Base-by-base conservation (phyloP, 805 yeast species). In the Cyberlindnera maritima region DNA sequence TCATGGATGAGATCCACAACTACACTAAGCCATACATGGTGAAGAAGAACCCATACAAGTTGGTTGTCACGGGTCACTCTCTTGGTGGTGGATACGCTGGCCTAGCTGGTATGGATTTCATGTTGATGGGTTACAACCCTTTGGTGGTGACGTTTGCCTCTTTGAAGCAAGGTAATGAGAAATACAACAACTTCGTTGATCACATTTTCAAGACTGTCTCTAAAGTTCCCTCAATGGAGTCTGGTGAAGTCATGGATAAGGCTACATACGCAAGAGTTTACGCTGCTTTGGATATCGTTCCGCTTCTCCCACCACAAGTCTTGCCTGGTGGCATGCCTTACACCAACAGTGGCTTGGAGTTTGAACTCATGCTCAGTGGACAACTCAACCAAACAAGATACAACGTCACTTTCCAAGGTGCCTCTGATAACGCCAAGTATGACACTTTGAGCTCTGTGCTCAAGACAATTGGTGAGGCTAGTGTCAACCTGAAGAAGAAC, bases 51-150 rank as follows among this genome's bases (percentile, higher is more conserved):
- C 61, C 70, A 20, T 83, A 80, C 60, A 61, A 69, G 23, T 47
- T 85, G 15, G 19, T 19, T 13, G 36, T 83, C 2, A 67, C 81
- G 1, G 95, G 96, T 0, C 96, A 87, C 65, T 87, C 94, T 0
- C 65, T 87, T 39, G 91, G 89, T 3, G 95, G 83, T 7, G 90
- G 91, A 0, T 61, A 84, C 40, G 84, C 90, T 2, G 62, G 71
- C 4, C 64, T 87, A 23, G 74, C 79, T 8, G 91, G 85, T 0
- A 69, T 80, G 20, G 94, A 86, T 56, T 69, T 83, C 40, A 66
- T 73, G 47, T 53, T 78, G 14, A 50, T 76, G 58, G 88, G 88
- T 0, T 67, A 65, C 47, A 61, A 76, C 14, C 83, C 85, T 1
- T 59, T 75, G 36, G 77, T 84, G 1, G 63, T 84, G 26, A 72